phyloP scores from a whole-genome alignment of 2,329 filamentous ascomycete genomes.

The Dactylellina leptospora region DNA sequence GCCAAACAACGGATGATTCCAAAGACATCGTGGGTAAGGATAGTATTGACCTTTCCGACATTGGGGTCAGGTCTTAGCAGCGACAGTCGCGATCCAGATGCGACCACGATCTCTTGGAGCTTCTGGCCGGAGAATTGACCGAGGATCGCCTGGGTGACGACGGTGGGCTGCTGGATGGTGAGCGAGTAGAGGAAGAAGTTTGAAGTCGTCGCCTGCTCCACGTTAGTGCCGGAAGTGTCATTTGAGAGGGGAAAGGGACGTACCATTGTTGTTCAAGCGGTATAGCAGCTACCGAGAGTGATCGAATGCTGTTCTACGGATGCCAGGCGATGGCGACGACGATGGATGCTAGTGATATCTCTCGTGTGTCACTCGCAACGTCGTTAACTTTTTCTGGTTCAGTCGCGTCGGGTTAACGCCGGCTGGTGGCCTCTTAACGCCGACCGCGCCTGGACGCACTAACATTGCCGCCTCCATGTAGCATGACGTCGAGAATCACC shows the following conservation, averaged over 20 bases:
- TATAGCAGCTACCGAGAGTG: conserved; percentile 11
- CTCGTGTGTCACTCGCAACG: conserved; percentile 1
- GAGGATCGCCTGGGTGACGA: conserved; percentile 86
- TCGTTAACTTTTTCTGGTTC: conserved; percentile 39
- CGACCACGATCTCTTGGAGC: conserved; percentile 96
- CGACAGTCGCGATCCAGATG: conserved; percentile 86
- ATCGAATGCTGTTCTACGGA: conserved; percentile 1
- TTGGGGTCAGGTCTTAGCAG: conserved; percentile 85
- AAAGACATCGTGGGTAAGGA: conserved; percentile 93
- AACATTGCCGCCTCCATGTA: conserved; percentile 17
- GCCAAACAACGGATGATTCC: conserved; percentile 91
- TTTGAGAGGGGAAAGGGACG: background rate
- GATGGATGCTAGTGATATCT: conserved; percentile 27
- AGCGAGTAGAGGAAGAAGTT: conserved; percentile 99
- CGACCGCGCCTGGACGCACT: conserved; percentile 22
- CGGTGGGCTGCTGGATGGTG: conserved; percentile 90
- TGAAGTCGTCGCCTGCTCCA: conserved; percentile 84
- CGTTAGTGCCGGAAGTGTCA: conserved; percentile 13
- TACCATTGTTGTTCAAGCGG: conserved; percentile 33
- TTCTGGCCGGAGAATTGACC: conserved; percentile 96
- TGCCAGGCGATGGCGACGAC: conserved; percentile 38
- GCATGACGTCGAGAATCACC: conserved; percentile 32
- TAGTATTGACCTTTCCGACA: conserved; percentile 83
- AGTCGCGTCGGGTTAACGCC: conserved; percentile 42
- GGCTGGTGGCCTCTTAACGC: conserved; percentile 12